Evolutionary conservation across 1,139 yeast genomes (phyloP).

Genomic region (Saccharomyces pastorianus): DNA sequence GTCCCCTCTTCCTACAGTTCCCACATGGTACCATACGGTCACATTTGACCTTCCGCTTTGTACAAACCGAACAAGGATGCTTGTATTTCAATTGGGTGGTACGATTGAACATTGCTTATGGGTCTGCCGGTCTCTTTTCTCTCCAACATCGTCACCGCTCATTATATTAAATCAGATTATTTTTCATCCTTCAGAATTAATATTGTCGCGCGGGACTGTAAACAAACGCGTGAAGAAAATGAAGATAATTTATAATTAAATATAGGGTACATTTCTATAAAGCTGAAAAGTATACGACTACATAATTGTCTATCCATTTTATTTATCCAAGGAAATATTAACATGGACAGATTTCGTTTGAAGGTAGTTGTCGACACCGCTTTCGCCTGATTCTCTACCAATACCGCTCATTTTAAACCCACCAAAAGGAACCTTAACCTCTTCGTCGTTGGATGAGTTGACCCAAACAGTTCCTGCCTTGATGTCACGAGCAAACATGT

Average conservation of each 20-base stretch:
- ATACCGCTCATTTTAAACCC: slow-evolving; percentile 76
- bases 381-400: slow-evolving; percentile 82
- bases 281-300: background rate
- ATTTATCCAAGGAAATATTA: slow-evolving; percentile 30
- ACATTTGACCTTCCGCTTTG: slow-evolving; percentile 28
- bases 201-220: too few species aligned
- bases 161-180: too few species aligned
- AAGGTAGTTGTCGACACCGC: slow-evolving; percentile 69
- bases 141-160: too few species aligned
- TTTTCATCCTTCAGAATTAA: too few species aligned
- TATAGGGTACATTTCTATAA: too few species aligned
- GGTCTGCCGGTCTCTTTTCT: too few species aligned
- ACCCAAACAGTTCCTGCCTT: slow-evolving; percentile 84
- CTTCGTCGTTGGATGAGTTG: slow-evolving; percentile 76
- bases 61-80: slow-evolving; percentile 24
- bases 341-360: slow-evolving; percentile 75
- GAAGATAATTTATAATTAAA: too few species aligned
- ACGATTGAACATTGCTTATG: background rate
- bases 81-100: slow-evolving; percentile 8
- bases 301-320: background rate
- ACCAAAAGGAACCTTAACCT: slow-evolving; percentile 73
- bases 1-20: slow-evolving; percentile 27
- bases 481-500: slow-evolving; percentile 53
- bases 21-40: slow-evolving; percentile 30
- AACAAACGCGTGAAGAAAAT: too few species aligned